Evolutionary conservation across 306 rosid species (phyloP).

Genomic region (Calophaca sinica): DNA sequence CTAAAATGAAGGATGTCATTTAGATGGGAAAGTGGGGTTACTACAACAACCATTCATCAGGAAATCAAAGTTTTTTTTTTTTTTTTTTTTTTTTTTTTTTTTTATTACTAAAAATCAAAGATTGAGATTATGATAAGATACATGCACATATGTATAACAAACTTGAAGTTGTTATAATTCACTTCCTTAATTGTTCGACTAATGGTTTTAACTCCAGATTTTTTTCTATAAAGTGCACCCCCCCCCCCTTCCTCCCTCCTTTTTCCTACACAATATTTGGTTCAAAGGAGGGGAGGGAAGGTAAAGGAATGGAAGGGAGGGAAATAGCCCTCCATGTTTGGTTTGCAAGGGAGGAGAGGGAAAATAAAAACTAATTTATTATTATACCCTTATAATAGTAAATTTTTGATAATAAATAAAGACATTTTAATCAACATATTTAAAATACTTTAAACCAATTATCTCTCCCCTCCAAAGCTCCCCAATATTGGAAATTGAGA

Average conservation of each 20-base stretch:
- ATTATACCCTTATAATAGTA: neutral
- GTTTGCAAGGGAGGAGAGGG: neutral
- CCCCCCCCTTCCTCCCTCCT: neutral
- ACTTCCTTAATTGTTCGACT: neutral
- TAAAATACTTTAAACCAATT: neutral
- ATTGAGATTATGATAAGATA: neutral
- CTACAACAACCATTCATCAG: neutral
- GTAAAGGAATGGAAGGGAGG: neutral
- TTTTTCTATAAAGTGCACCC: neutral
- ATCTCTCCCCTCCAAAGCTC: neutral
- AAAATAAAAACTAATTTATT: too few relatives aligned
- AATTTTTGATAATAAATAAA: too few relatives aligned
- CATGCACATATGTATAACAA: neutral
- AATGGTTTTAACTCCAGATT: neutral
- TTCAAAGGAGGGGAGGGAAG: too few relatives aligned
- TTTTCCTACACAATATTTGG: too few relatives aligned
- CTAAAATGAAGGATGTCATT: neutral
- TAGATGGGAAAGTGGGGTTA: neutral
- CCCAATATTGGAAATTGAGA: neutral
- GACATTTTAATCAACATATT: neutral
- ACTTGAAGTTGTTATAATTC: neutral
- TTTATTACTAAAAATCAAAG: too few relatives aligned
- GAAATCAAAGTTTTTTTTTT: neutral
- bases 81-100: too few relatives aligned
- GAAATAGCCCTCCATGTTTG: neutral